A percentile compares a stretch with the other conserved stretches of the same genome.
These are phyloP conservation scores for Tetracentron sinense DNA, from an alignment of 164 flowering plant genomes.

Conservation along the genomic window DNA sequence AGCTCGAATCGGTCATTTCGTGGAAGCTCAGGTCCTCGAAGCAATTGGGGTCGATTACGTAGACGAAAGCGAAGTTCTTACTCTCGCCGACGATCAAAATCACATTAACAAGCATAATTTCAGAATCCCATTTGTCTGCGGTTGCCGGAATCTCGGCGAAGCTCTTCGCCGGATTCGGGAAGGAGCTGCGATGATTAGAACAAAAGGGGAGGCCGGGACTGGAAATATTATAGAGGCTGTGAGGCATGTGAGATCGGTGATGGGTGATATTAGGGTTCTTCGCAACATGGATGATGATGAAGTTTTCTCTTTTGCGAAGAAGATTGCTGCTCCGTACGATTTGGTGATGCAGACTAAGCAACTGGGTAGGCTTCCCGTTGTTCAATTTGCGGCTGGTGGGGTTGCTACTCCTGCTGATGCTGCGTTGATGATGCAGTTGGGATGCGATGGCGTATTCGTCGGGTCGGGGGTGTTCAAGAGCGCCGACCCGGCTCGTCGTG, in stretches of 20 bases:
- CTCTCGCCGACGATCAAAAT: background rate
- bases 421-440: constrained; percentile 4
- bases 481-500: constrained; percentile 2
- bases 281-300: constrained; percentile 9
- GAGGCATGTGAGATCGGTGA: constrained; percentile 3
- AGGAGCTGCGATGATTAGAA: constrained; percentile 13
- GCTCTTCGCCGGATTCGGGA: constrained; percentile 7
- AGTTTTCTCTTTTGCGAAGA: constrained; percentile 5
- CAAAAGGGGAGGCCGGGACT: constrained; percentile 7
- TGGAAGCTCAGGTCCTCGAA: no score
- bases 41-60: no score
- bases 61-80: background rate
- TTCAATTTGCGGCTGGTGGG: background rate
- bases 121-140: constrained; percentile 8
- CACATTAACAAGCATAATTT: constrained; percentile 6
- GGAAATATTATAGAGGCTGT: constrained; percentile 7
- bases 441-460: constrained; percentile 7
- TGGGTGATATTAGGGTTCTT: constrained; percentile 8
- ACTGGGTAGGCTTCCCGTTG: constrained; percentile 5
- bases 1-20: no score
- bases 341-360: constrained; percentile 6
- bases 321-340: constrained; percentile 8
- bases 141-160: constrained; percentile 6
- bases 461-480: constrained; percentile 2
- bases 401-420: background rate